Percentiles rank a stretch among this genome's conserved stretches.
Conservation (phyloP, 495 filamentous ascomycete genomes). For the Xylaria sp. region DNA sequence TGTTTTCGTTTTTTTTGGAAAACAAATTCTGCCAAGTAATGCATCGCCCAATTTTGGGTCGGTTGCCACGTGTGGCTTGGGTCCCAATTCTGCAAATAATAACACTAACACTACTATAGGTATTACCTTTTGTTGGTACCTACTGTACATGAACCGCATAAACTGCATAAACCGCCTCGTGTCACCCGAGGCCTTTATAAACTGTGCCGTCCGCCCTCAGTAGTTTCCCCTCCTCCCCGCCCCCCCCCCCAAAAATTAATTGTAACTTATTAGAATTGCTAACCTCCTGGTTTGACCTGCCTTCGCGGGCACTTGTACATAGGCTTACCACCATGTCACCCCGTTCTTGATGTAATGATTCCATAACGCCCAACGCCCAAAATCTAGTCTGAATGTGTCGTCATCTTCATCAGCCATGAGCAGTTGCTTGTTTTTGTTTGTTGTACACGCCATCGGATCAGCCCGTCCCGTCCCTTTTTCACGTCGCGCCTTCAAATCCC, state of each 20-base stretch:
- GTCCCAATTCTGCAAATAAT: not conserved
- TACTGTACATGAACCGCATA: slow-evolving; percentile 5
- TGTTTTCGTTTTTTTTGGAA: no score
- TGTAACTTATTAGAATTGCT: not conserved
- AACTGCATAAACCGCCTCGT: not conserved
- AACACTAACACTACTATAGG: not conserved
- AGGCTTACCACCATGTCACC: not conserved
- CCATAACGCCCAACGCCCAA: slow-evolving; percentile 7
- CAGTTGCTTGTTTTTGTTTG: not conserved
- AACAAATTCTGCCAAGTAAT: not conserved
- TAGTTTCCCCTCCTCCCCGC: not conserved
- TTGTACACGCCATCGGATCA: not conserved
- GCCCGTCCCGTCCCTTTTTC: not conserved
- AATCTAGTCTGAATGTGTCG: slow-evolving; percentile 4
- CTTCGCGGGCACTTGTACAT: slow-evolving; percentile 5
- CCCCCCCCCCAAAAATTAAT: not conserved
- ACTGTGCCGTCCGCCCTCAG: not conserved
- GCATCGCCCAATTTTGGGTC: not conserved
- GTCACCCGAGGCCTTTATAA: not conserved
- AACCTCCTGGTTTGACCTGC: not conserved
- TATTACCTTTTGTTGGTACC: no score
- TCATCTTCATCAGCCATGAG: slow-evolving; percentile 14
- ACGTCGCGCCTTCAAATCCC: not conserved
- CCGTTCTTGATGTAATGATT: not conserved
- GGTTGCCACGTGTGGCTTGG: not conserved